These are phyloP conservation scores for Lasiosphaeris hirsuta DNA, from an alignment of 495 filamentous ascomycete species.

Conservation along the genomic window DNA sequence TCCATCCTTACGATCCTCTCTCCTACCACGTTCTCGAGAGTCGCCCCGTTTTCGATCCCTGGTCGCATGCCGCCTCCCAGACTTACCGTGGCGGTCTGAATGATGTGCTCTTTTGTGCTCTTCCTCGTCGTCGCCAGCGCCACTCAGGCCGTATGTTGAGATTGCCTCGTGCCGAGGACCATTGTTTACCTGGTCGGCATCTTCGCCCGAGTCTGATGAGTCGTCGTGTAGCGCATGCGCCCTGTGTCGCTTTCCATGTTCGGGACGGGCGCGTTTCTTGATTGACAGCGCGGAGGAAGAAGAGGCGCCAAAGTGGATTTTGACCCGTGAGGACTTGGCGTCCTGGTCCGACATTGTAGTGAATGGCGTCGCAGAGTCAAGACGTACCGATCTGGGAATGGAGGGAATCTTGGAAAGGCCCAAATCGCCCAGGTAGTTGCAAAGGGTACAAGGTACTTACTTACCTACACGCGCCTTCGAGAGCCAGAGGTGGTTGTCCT, in stretches of 20 bases:
- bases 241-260: slow-evolving; percentile 38
- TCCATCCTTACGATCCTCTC: too few relatives aligned
- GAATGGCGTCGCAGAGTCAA: neutral
- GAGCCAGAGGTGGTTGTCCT: too few relatives aligned
- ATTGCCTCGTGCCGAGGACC: slow-evolving; percentile 32
- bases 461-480: too few relatives aligned
- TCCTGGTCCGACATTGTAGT: slow-evolving; percentile 21
- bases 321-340: slow-evolving; percentile 29
- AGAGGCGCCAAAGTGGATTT: slow-evolving; percentile 35
- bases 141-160: slow-evolving; percentile 25
- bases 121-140: neutral
- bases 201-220: slow-evolving; percentile 32
- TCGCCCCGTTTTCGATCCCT: too few relatives aligned
- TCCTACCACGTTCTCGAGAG: too few relatives aligned
- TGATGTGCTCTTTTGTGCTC: neutral
- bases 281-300: slow-evolving; percentile 16
- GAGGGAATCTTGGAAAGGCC: too few relatives aligned
- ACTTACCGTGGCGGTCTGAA: neutral
- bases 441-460: too few relatives aligned
- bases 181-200: slow-evolving; percentile 16
- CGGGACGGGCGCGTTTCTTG: slow-evolving; percentile 32
- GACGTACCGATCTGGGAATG: neutral
- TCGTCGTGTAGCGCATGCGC: slow-evolving; percentile 30
- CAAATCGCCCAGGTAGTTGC: neutral
- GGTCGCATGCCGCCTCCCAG: too few relatives aligned